These are phyloP conservation scores for Blastomyces emzantsi DNA, from an alignment of 2,329 filamentous ascomycete genomes.

Conservation along the genomic window DNA sequence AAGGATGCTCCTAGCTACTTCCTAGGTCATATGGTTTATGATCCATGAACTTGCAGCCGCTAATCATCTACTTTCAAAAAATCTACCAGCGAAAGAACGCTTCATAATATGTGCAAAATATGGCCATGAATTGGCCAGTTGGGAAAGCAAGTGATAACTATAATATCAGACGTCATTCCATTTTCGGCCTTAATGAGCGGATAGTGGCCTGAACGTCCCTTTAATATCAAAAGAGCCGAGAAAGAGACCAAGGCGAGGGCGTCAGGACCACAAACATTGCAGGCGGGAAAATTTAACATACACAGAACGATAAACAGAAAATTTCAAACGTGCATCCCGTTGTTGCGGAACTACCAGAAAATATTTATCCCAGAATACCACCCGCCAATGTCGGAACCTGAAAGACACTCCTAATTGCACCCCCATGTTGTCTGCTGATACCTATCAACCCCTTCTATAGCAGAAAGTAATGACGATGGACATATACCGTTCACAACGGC, in stretches of 20 bases:
- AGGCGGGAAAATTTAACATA: neutral
- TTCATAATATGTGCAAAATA: neutral
- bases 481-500: neutral
- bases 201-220: neutral
- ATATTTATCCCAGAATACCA: neutral
- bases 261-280: conserved; percentile 3
- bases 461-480: neutral
- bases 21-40: neutral
- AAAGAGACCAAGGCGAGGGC: neutral
- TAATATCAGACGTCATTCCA: neutral
- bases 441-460: neutral
- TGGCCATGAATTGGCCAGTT: neutral
- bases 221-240: neutral
- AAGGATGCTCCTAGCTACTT: neutral
- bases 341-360: neutral
- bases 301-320: neutral
- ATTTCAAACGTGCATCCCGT: neutral
- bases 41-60: neutral
- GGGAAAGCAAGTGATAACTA: neutral
- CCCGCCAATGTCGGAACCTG: neutral
- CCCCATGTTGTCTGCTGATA: neutral
- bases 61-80: neutral
- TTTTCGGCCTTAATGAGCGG: conserved; percentile 1
- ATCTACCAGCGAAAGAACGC: neutral
- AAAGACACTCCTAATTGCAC: neutral